Conservation (phyloP, 2,329 filamentous ascomycete genomes). For the Fusarium algeriense region DNA sequence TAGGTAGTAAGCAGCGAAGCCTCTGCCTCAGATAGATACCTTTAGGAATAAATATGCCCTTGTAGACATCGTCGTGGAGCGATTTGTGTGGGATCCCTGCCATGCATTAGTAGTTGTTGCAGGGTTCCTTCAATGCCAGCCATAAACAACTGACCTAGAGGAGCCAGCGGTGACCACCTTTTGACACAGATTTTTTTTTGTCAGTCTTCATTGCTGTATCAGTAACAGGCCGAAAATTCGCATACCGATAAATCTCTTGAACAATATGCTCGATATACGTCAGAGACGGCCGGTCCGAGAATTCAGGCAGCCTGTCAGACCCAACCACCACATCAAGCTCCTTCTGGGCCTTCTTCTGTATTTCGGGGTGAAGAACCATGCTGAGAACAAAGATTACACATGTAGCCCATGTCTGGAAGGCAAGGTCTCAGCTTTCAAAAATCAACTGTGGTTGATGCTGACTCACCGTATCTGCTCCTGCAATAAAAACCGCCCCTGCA, state of each 20-base stretch:
- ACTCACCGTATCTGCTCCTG: conserved; percentile 59
- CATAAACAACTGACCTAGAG: conserved; percentile 53
- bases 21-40: conserved; percentile 49
- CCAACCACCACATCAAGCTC: conserved; percentile 60
- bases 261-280: conserved; percentile 60
- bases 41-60: conserved; percentile 68
- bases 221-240: background rate
- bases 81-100: conserved; percentile 65
- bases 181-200: background rate
- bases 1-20: too few species aligned
- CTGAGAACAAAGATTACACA: conserved; percentile 57
- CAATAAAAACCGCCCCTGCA: conserved; percentile 62
- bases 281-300: conserved; percentile 58
- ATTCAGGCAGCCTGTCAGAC: conserved; percentile 57
- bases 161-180: conserved; percentile 59
- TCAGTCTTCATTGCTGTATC: background rate
- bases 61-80: conserved; percentile 67
- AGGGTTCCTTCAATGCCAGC: background rate
- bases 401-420: conserved; percentile 46
- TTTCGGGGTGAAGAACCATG: conserved; percentile 56
- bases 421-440: conserved; percentile 35
- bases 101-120: conserved; percentile 23
- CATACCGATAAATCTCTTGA: conserved; percentile 57
- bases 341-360: conserved; percentile 61
- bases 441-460: conserved; percentile 27